phyloP scores from a whole-genome alignment of 139 green algal species.

The Deuterostichococcus epilithicus region DNA sequence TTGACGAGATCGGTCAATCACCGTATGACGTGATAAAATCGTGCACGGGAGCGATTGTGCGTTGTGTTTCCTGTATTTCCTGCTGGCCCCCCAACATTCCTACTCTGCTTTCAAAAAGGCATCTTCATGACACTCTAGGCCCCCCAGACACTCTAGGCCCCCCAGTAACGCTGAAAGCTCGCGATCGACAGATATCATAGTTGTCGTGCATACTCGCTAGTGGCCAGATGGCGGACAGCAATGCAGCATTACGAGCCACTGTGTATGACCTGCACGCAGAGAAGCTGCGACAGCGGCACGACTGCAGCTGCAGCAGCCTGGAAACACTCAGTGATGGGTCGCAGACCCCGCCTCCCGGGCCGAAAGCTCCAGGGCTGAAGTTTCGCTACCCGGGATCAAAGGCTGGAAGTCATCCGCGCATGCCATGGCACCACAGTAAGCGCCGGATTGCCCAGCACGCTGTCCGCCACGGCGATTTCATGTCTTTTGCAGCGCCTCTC shows the following conservation, averaged over 20 bases:
- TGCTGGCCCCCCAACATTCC: too few species aligned
- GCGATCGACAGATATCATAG: neutral
- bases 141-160: too few species aligned
- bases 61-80: too few species aligned
- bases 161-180: too few species aligned
- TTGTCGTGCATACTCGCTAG: neutral
- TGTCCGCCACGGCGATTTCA: neutral
- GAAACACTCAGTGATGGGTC: neutral
- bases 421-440: conserved; percentile 11
- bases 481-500: too few species aligned
- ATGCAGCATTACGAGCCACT: neutral
- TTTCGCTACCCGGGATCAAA: neutral
- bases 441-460: neutral
- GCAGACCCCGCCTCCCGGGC: neutral
- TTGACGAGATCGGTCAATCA: neutral
- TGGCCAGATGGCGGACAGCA: too few species aligned
- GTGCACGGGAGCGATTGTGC: too few species aligned
- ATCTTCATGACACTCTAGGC: too few species aligned
- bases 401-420: neutral
- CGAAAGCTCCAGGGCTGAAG: neutral
- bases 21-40: too few species aligned
- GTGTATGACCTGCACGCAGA: neutral
- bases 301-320: neutral
- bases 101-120: too few species aligned
- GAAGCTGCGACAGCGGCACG: neutral